These are phyloP conservation scores for Auricularia sp. DNA, from an alignment of 768 basidiomycete genomes.

Conservation along the genomic window DNA sequence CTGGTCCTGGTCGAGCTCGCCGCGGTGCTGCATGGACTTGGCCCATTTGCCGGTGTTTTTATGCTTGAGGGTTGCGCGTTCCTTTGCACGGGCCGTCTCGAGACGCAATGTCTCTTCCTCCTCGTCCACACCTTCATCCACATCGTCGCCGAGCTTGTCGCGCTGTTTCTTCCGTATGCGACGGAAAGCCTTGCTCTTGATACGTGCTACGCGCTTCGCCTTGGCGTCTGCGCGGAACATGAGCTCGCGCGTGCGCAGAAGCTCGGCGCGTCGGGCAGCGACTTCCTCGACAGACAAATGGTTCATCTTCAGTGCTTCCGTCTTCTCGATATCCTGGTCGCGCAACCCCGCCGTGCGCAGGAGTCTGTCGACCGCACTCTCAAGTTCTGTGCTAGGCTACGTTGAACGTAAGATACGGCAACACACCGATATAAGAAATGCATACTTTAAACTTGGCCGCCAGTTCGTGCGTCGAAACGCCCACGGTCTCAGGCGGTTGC, in stretches of 20 bases:
- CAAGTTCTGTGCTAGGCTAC: conserved; percentile 76
- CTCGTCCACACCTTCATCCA: conserved; percentile 36
- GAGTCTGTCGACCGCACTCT: conserved; percentile 73
- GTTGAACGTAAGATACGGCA: not conserved
- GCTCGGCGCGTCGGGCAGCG: conserved; percentile 64
- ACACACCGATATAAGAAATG: not conserved
- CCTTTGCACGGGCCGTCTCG: conserved; percentile 74
- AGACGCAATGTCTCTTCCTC: conserved; percentile 49
- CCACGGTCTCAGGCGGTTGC: conserved; percentile 47
- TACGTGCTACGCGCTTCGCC: conserved; percentile 83
- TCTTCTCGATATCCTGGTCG: conserved; percentile 66
- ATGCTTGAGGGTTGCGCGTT: conserved; percentile 82
- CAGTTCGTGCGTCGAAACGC: conserved; percentile 64
- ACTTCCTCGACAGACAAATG: conserved; percentile 82
- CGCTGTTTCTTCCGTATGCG: conserved; percentile 72
- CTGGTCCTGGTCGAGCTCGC: conserved; percentile 56
- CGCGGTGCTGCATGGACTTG: conserved; percentile 56
- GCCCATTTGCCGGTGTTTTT: conserved; percentile 88
- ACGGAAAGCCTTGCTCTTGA: conserved; percentile 91
- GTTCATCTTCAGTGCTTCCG: conserved; percentile 77
- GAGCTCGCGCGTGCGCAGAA: conserved; percentile 83
- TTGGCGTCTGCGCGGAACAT: conserved; percentile 90
- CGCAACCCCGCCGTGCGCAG: conserved; percentile 73
- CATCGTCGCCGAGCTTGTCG: conserved; percentile 42
- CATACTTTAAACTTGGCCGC: conserved; percentile 77